A percentile compares a stretch with the other conserved stretches of the same genome.
These are phyloP conservation scores for Ambrosia trifida DNA, from an alignment of 129 eudicot species.

Conservation along the genomic window DNA sequence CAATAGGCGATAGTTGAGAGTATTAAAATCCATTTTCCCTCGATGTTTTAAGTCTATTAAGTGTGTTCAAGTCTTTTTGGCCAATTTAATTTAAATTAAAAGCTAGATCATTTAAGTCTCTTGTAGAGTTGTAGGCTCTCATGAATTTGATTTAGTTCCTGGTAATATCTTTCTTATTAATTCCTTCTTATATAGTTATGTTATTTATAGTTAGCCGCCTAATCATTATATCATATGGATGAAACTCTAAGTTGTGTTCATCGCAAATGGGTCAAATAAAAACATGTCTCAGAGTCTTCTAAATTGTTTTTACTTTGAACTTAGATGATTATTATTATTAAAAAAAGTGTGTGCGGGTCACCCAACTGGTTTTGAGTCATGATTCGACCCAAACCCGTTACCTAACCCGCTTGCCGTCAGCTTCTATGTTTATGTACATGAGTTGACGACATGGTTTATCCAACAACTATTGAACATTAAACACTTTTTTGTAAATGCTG, in stretches of 20 bases:
- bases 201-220: too few species aligned
- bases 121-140: conserved; percentile 60
- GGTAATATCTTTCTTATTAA: conserved; percentile 35
- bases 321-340: too few species aligned
- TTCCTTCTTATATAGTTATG: neutral
- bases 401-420: neutral
- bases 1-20: too few species aligned
- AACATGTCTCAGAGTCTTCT: neutral
- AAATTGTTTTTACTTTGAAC: too few species aligned
- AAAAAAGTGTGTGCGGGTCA: too few species aligned
- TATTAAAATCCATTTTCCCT: too few species aligned
- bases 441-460: neutral
- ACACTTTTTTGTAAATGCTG: neutral
- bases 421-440: neutral
- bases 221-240: too few species aligned
- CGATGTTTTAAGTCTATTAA: too few species aligned
- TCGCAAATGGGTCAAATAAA: neutral
- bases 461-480: neutral
- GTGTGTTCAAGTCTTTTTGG: too few species aligned
- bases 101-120: neutral
- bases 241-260: neutral
- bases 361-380: too few species aligned
- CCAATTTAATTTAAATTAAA: too few species aligned
- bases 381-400: neutral
- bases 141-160: conserved; percentile 72